A percentile compares a stretch with the other conserved stretches of the same genome.
These are phyloP conservation scores for Fraxinus albicans DNA, from an alignment of 305 asterid genomes.

Conservation along the genomic window DNA sequence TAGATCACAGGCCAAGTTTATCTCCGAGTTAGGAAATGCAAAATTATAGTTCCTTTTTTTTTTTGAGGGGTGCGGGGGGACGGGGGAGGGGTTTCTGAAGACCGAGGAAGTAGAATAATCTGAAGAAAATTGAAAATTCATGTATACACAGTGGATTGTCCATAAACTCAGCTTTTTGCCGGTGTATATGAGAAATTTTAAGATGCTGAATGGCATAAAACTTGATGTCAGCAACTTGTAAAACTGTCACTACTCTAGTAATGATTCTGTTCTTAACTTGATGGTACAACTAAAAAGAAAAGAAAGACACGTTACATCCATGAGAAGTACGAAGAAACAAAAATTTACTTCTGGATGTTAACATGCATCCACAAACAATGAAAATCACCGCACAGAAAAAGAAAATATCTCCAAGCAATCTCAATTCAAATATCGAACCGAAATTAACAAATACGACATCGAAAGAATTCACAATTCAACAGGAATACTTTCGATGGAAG, in stretches of 20 bases:
- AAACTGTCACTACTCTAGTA: not conserved
- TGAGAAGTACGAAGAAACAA: not conserved
- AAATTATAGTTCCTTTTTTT: not conserved
- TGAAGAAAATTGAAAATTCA: not conserved
- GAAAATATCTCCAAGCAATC: not conserved
- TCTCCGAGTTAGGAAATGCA: not conserved
- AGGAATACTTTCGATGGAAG: not conserved
- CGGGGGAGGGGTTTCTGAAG: not conserved
- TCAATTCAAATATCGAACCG: not conserved
- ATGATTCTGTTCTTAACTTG: not conserved
- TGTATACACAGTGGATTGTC: not conserved
- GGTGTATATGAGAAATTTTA: not conserved
- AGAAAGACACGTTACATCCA: conserved; percentile 4
- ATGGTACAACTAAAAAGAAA: not conserved
- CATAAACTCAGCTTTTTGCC: not conserved
- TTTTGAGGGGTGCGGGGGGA: not conserved
- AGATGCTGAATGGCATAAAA: not conserved
- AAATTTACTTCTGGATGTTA: conserved; percentile 21
- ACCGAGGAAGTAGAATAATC: not conserved
- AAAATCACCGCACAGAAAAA: not conserved
- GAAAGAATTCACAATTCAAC: not conserved
- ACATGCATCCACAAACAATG: conserved; percentile 3
- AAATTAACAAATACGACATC: conserved; percentile 12
- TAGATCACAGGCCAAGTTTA: not conserved
- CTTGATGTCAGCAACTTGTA: not conserved